Percentiles rank a stretch among this genome's conserved stretches.
Evolutionary conservation across 225 moss, liverwort and hornwort species (phyloP).

Genomic region (Pseudoscleropodium purum): DNA sequence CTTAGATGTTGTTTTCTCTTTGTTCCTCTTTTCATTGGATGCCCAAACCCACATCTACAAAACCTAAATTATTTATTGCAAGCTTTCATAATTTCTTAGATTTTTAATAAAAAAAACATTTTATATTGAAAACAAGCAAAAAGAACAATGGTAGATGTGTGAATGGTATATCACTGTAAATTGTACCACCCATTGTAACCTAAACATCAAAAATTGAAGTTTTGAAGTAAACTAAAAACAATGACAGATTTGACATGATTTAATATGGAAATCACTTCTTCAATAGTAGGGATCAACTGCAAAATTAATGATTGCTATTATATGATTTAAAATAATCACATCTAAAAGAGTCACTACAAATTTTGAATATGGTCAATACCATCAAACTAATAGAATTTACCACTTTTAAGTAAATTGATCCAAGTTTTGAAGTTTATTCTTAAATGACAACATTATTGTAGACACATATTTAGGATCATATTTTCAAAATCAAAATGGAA

Average conservation of each 20-base stretch:
- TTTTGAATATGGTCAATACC: neutral
- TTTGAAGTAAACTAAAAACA: neutral
- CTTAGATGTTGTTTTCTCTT: neutral
- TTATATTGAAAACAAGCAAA: neutral
- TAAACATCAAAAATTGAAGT: neutral
- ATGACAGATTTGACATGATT: neutral
- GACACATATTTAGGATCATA: fast-evolving
- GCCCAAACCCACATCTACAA: neutral
- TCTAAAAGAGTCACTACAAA: neutral
- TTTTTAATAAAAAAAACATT: neutral
- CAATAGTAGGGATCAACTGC: neutral
- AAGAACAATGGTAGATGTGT: too few relatives aligned
- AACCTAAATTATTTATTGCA: neutral
- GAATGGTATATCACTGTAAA: fast-evolving
- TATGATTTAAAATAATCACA: neutral
- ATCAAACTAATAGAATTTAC: neutral
- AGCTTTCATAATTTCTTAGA: neutral
- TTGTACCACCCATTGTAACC: too few relatives aligned
- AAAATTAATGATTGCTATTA: neutral
- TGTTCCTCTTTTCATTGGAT: neutral
- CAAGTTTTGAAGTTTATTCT: neutral
- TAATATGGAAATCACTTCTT: neutral
- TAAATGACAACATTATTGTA: neutral
- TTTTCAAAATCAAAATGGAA: neutral
- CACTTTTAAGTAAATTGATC: neutral